Percentiles rank a stretch among this genome's conserved stretches.
These are phyloP conservation scores for Acanthamoeba triangularis DNA, from an alignment of 208 protist genomes.

Conservation along the genomic window DNA sequence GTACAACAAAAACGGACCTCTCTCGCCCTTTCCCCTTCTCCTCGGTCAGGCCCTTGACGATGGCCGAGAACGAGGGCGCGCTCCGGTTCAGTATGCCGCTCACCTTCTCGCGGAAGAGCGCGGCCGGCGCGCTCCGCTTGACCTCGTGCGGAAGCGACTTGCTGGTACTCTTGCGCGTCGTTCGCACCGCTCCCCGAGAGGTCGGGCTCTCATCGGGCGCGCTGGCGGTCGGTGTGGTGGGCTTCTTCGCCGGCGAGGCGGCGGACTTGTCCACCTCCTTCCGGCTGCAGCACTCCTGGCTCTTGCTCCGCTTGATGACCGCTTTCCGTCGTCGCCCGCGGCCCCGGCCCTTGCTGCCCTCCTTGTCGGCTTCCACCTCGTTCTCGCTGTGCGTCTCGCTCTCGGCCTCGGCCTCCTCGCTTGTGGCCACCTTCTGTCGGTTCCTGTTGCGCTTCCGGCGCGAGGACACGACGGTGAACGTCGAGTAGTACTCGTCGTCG, in stretches of 20 bases:
- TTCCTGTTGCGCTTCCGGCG: constrained; percentile 39
- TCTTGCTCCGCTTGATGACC: constrained; percentile 66
- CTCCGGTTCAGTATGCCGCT: constrained; percentile 35
- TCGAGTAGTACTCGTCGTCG: constrained; percentile 50
- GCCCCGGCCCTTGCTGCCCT: neutral
- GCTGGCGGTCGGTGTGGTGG: neutral
- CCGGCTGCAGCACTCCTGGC: constrained; percentile 58
- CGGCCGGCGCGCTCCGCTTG: neutral
- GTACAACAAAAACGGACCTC: neutral
- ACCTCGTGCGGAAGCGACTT: constrained; percentile 12
- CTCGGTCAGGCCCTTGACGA: constrained; percentile 50
- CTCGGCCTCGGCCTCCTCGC: constrained; percentile 2
- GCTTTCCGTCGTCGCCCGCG: constrained; percentile 16
- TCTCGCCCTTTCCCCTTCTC: constrained; percentile 1
- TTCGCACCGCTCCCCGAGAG: neutral
- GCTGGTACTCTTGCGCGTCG: constrained; percentile 14
- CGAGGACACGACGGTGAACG: constrained; percentile 30
- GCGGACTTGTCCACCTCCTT: constrained; percentile 10
- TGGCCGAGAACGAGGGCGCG: constrained; percentile 22
- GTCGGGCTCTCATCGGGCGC: neutral
- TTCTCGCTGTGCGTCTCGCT: constrained; percentile 52
- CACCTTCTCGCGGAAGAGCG: constrained; percentile 36
- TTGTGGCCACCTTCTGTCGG: neutral
- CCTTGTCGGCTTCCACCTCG: constrained; percentile 13
- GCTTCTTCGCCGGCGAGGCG: neutral